Percentiles rank a stretch among this genome's conserved stretches.
Evolutionary conservation across 2,329 filamentous ascomycete genomes (phyloP).

Genomic region (Tolypocladium pustulatum): DNA sequence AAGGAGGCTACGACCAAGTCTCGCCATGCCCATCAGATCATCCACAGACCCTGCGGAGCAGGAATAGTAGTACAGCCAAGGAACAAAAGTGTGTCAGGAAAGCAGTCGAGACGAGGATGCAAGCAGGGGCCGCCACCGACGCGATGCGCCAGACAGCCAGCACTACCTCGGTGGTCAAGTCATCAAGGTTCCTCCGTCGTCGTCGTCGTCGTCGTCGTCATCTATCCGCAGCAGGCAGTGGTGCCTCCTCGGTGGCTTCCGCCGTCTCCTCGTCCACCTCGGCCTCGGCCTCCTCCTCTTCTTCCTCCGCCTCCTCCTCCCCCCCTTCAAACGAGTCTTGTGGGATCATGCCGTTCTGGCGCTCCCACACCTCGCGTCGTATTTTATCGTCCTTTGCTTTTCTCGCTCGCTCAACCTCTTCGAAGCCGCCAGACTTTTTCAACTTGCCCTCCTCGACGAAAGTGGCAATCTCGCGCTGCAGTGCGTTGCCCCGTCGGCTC

Average conservation of each 20-base stretch:
- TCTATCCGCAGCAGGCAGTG: constrained; percentile 2
- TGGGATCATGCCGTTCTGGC: constrained; percentile 46
- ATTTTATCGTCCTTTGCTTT: constrained; percentile 80
- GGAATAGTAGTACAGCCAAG: neutral
- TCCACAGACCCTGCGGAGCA: neutral
- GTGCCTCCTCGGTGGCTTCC: constrained; percentile 4
- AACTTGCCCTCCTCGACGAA: constrained; percentile 88
- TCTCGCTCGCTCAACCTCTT: constrained; percentile 80
- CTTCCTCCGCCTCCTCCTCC: constrained; percentile 10
- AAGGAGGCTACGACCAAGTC: neutral
- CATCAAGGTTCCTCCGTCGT: neutral
- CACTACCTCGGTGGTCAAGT: neutral
- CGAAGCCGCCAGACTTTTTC: constrained; percentile 92
- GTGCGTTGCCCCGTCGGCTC: constrained; percentile 59
- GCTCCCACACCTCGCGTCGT: constrained; percentile 66
- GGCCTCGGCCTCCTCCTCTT: constrained; percentile 13
- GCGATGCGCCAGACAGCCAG: neutral
- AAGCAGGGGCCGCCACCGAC: neutral
- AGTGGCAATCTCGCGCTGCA: constrained; percentile 72
- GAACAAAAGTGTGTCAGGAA: neutral
- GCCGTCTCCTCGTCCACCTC: constrained; percentile 12
- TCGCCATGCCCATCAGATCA: neutral
- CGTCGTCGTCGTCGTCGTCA: neutral
- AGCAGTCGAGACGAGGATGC: neutral
- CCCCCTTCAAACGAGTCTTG: constrained; percentile 32